Percentiles rank a stretch among this genome's conserved stretches.
phyloP scores from a whole-genome alignment of 192 early-diverging fungal species.

The Rhizophlyctis rosea region DNA sequence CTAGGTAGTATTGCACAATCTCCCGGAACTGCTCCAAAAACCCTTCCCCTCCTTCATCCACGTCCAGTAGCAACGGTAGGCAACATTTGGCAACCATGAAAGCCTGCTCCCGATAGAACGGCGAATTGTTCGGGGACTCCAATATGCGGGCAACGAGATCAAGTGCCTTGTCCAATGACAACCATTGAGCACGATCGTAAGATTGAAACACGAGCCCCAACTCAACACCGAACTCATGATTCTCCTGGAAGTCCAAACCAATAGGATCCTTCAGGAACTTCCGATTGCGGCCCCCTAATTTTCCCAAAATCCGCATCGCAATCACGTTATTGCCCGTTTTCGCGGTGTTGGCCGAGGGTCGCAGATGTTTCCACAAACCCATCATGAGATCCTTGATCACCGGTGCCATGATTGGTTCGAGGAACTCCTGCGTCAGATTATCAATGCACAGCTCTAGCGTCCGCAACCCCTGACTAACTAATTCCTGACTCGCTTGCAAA shows the following conservation, averaged over 20 bases:
- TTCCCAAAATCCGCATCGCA: slow-evolving; percentile 93
- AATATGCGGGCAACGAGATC: slow-evolving; percentile 52
- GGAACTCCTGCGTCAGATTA: slow-evolving; percentile 93
- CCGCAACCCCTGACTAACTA: slow-evolving; percentile 92
- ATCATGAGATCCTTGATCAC: slow-evolving; percentile 93
- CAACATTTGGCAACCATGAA: slow-evolving; percentile 68
- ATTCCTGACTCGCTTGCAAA: slow-evolving; percentile 83
- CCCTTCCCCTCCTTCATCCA: slow-evolving; percentile 50
- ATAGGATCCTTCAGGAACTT: slow-evolving; percentile 72
- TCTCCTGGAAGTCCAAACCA: slow-evolving; percentile 35
- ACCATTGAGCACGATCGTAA: slow-evolving; percentile 30
- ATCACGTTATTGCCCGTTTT: too few species aligned
- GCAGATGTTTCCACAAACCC: slow-evolving; percentile 88
- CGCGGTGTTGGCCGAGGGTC: slow-evolving; percentile 71
- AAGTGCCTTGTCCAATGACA: slow-evolving; percentile 61
- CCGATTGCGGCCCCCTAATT: slow-evolving; percentile 96
- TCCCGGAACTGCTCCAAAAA: slow-evolving; percentile 9
- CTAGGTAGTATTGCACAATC: background rate
- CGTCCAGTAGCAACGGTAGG: slow-evolving; percentile 64
- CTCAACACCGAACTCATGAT: slow-evolving; percentile 56
- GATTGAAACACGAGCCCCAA: slow-evolving; percentile 57
- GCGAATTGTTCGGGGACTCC: slow-evolving; percentile 40
- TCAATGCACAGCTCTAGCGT: slow-evolving; percentile 98
- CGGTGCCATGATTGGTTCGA: slow-evolving; percentile 94
- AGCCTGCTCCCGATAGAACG: slow-evolving; percentile 28